Base-by-base conservation (phyloP, 108 stramenopile species). In the Fragilariopsis cylindrus region DNA sequence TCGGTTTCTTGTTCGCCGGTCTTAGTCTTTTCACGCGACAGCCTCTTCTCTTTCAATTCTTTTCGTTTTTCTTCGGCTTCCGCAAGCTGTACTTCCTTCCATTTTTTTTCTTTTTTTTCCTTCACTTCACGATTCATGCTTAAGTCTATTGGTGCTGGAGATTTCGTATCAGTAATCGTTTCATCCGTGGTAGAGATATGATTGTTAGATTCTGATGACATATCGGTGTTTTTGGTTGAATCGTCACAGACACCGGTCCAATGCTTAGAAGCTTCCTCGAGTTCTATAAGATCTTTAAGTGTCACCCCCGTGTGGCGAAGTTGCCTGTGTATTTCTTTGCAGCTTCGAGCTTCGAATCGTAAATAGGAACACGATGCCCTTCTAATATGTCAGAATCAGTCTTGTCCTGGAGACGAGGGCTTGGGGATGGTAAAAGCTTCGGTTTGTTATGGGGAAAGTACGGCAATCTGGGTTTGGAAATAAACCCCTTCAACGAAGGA, bases 41-140 rank as follows among this genome's bases (percentile, higher is more conserved):
- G 13, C 47, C 72, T 57, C 46, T 71, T 69, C 48, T 80, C 48
- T 12, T 64, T 64, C 15, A n/a, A 53, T 16, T 12, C 58, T 60
- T 18, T 60, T 47, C 62, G 65, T 49, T 64, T 70, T 69, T 69
- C 75, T 58, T 69, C 56, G 19, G 68, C 80, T 50, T 81, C 75
- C 13, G 75, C 70, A 39, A 71, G 75, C 39, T 72, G 47, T 21
- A 67, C 69, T 15, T 74, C 67, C 49, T 49, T 43, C 72, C 73
- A 79, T 70, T 79, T 48, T 64, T 70, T 69, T 57, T 70, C 56
- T 3, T 78, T 62, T 30, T 73, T 74, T 70, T 80, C 75, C 44
- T 77, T 72, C 45, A 58, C 78, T 60, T 83, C 49, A 12, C 66
- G 49, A 69, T 80, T 66, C 76, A 68, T 48, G 48, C 65, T 76